Evolutionary conservation across 2,329 filamentous ascomycete species (phyloP), one percentile per base, ranked within the genome.

Genomic region (Fusarium concolor): DNA sequence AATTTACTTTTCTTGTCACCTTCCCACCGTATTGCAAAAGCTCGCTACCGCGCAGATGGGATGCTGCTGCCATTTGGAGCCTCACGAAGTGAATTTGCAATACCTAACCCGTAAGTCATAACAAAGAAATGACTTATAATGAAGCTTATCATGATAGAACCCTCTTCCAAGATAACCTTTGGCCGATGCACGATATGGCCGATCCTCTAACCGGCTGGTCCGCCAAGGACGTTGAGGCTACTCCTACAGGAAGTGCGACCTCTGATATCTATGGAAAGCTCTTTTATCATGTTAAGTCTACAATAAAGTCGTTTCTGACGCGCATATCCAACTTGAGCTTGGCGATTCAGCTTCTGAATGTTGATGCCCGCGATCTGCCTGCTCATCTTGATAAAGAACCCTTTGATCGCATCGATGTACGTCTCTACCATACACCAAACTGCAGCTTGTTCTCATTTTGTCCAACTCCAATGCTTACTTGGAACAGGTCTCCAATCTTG

Each of bases 251-350:
- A n/a, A 4, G 10, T 17, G 51, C 62, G 1, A 56, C 54, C 7
- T 46, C 38, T 8, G 54, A 68, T 15, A 54, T 67, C 20, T 68
- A 46, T 2, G 58, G 65, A 3, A 68, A 67, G 31, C 50, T 67
- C 4, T 67, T 59, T 6, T 24, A 41, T 6, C 7, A 63, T 29
- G 2, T 67, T 9, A 26, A 17, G 5, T 28, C 3, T 10, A 1
- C 33, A 1, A 5, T 68, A 7, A 15, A 11, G 2, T 6, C 8
- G 2, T 64, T 63, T 15, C 4, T 49, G 3, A 10, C 10, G 1
- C n/a, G 41, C 1, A 7, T 67, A 1, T 18, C n/a, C 6, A 29
- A 7, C 2, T 26, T n/a, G 14, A 14, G 3, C 2, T 3, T 47
- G 3, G 6, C 10, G 3, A 41, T 67, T 37, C 12, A 33, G 12